Percentiles rank a stretch among this genome's conserved stretches.
These are phyloP conservation scores for Phaseolus coccineus DNA, from an alignment of 331 rosid species.

Conservation along the genomic window DNA sequence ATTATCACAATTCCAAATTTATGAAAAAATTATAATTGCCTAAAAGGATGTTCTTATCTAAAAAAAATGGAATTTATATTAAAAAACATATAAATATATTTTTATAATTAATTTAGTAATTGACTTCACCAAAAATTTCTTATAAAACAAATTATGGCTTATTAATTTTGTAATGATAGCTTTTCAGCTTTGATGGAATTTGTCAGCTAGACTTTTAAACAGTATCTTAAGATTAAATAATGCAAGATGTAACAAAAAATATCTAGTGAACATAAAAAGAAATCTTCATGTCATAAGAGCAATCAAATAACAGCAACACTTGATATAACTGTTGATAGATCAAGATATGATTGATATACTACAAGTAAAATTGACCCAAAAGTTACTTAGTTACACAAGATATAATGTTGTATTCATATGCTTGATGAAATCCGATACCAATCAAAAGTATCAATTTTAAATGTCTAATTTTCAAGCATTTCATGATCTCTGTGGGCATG, in stretches of 20 bases:
- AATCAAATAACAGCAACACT: not conserved
- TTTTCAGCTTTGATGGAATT: no score
- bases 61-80: no score
- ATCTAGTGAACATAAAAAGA: not conserved
- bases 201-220: no score
- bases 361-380: not conserved
- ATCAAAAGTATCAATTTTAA: conserved; percentile 48
- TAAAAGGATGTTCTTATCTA: no score
- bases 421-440: conserved; percentile 9
- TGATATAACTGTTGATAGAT: not conserved
- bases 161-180: no score
- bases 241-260: not conserved
- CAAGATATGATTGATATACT: not conserved
- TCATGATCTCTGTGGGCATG: not conserved
- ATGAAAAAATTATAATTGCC: no score
- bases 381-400: not conserved
- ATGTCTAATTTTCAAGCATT: conserved; percentile 38
- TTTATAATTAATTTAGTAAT: no score
- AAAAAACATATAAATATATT: no score
- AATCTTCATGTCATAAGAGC: not conserved
- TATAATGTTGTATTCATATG: not conserved
- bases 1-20: no score
- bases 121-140: no score
- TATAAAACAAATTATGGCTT: no score
- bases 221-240: no score